A percentile compares a stretch with the other conserved stretches of the same genome.
phyloP scores from a whole-genome alignment of 208 protist genomes.

The Sergeia podlipaevii region DNA sequence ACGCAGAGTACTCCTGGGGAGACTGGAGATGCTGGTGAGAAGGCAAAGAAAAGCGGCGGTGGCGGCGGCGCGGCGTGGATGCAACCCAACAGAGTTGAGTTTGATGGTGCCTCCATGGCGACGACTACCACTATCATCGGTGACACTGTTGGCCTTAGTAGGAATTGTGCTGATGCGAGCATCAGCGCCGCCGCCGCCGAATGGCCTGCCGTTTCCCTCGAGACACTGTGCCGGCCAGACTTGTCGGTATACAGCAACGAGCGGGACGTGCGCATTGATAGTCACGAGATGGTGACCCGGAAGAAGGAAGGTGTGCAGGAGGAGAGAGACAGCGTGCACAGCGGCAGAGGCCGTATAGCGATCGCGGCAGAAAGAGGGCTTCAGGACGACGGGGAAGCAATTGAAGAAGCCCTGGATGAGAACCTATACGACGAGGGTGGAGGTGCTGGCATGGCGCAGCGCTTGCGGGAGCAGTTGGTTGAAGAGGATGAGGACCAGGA shows the following conservation, averaged over 20 bases:
- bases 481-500: slow-evolving; percentile 32
- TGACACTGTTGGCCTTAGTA: background rate
- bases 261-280: slow-evolving; percentile 62
- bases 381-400: slow-evolving; percentile 6
- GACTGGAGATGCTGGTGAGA: background rate
- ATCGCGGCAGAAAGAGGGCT: slow-evolving; percentile 8
- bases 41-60: background rate
- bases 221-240: slow-evolving; percentile 48
- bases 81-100: slow-evolving; percentile 21
- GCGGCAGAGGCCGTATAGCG: slow-evolving; percentile 7
- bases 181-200: background rate
- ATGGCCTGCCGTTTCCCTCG: slow-evolving; percentile 14
- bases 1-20: background rate
- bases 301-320: slow-evolving; percentile 5
- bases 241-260: slow-evolving; percentile 69
- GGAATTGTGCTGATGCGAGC: background rate
- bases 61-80: slow-evolving; percentile 11
- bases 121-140: background rate
- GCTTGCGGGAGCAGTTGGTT: slow-evolving; percentile 18
- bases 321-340: slow-evolving; percentile 15
- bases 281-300: slow-evolving; percentile 39
- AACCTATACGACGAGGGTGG: too few species aligned
- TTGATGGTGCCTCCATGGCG: slow-evolving; percentile 2
- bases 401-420: background rate
- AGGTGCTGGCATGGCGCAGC: slow-evolving; percentile 6